Evolutionary conservation across 768 basidiomycete genomes (phyloP).

Genomic region (Botryobasidium botryosum): DNA sequence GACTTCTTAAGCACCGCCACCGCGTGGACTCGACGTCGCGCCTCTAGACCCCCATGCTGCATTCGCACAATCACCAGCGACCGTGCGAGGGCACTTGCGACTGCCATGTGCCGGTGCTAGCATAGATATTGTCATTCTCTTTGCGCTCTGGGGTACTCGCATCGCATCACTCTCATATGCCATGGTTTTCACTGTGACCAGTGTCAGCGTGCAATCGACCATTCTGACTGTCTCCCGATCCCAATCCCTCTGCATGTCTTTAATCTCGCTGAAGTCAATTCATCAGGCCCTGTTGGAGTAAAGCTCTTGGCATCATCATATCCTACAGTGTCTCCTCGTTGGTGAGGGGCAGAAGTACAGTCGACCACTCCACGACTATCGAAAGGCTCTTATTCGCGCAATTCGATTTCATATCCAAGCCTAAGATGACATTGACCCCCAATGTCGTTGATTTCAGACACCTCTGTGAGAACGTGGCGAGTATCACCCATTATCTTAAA

Average conservation of each 20-base stretch:
- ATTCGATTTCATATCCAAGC: constrained; percentile 58
- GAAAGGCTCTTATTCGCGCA: constrained; percentile 19
- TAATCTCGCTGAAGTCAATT: constrained; percentile 16
- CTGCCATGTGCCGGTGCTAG: constrained; percentile 40
- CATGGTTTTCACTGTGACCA: constrained; percentile 27
- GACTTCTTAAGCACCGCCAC: no score
- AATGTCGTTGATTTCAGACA: no score
- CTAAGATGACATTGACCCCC: no score
- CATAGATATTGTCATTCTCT: constrained; percentile 50
- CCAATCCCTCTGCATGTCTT: no score
- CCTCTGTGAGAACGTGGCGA: no score
- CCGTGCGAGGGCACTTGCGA: no score
- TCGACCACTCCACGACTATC: constrained; percentile 36
- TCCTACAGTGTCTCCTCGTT: constrained; percentile 20
- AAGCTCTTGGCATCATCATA: constrained; percentile 58
- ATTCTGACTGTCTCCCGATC: constrained; percentile 54
- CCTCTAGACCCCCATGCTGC: no score
- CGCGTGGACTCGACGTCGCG: no score
- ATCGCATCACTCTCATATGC: constrained; percentile 33
- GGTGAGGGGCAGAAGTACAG: constrained; percentile 54
- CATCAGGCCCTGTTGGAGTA: constrained; percentile 28
- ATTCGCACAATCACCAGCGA: no score
- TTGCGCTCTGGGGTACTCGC: constrained; percentile 41
- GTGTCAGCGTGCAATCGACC: constrained; percentile 30
- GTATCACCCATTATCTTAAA: no score